Percentiles rank a stretch among this genome's conserved stretches.
phyloP scores from a whole-genome alignment of 768 basidiomycete species.

The Psilocybe azurescens region DNA sequence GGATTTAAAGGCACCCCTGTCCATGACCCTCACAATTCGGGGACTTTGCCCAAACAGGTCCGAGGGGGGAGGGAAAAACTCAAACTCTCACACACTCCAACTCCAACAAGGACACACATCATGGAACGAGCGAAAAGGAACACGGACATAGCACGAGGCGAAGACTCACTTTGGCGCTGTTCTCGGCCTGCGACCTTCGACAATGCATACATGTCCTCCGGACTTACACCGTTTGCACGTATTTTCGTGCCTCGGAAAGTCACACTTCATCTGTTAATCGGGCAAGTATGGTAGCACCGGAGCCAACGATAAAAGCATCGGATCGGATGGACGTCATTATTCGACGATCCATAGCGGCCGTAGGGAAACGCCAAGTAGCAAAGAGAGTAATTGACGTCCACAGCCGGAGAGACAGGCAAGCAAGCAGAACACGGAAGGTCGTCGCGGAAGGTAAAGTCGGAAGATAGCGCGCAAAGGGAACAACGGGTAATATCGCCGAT shows the following conservation, averaged over 20 bases:
- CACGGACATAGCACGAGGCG: constrained; percentile 15
- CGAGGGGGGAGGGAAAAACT: background rate
- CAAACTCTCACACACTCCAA: constrained; percentile 3
- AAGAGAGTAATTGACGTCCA: constrained; percentile 1
- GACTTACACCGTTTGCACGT: constrained; percentile 81
- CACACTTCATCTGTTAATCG: constrained; percentile 80
- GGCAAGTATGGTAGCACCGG: constrained; percentile 12
- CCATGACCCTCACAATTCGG: constrained; percentile 4
- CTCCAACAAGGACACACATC: constrained; percentile 13
- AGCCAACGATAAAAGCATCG: constrained; percentile 7
- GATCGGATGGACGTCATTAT: constrained; percentile 10
- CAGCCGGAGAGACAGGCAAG: constrained; percentile 9
- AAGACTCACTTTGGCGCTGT: constrained; percentile 81
- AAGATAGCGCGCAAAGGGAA: constrained; percentile 7
- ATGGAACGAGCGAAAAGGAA: constrained; percentile 24
- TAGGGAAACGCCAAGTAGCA: constrained; percentile 3
- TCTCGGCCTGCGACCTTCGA: constrained; percentile 81
- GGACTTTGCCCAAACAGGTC: constrained; percentile 8
- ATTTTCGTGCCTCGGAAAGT: constrained; percentile 72
- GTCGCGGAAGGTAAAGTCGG: constrained; percentile 15
- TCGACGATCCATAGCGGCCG: constrained; percentile 2
- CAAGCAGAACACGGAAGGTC: constrained; percentile 16
- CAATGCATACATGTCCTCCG: constrained; percentile 79
- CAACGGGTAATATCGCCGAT: constrained; percentile 15
- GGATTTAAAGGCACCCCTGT: constrained; percentile 14